Evolutionary conservation across 495 filamentous ascomycete genomes (phyloP), one percentile per base, ranked within the genome.

Genomic region (Elaphomyces granulatus): DNA sequence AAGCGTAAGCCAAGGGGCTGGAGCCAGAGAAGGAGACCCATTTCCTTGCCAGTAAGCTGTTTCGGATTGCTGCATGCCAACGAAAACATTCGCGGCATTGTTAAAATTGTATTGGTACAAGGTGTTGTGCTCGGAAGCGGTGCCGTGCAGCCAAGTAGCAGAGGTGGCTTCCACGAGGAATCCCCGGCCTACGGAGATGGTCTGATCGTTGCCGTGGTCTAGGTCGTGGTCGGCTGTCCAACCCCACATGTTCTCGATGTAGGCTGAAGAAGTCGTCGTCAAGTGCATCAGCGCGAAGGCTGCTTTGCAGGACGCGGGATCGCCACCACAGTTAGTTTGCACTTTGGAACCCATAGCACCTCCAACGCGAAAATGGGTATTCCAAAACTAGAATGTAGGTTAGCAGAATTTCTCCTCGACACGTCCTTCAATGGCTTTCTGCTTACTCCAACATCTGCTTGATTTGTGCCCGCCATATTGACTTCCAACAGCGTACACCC

Each of bases 161-260:
- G 45, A 44, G 9, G 54, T 66, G 3, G 61, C 58, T 51, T 74
- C 67, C 18, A 74, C 51, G 4, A 74, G 54, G 3, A 66, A 38
- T 7, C 70, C 70, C 4, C 71, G 62, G 8, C 66, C 72, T 2
- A 63, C 66, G 37, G 66, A 55, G 40, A 75, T 71, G 33, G 50
- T 60, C 15, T 67, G 63, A 0, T 41, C 41, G 33, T 47, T 51
- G 12, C 42, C 39, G 14, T 55, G 52, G 38, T 74, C 67, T 0
- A 74, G 59, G 20, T 61, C 56, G 47, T 72, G 71, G 44, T 74
- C 70, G 0, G 68, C 68, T 4, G 67, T 70, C 72, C 71, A 76
- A 37, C 64, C 66, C 71, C 73, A 76, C 48, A 76, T 59, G 45
- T 71, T 67, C 45, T 77, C 71, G 26, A 77, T 56, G 40, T 76